These are phyloP conservation scores for Urochloa ruziziensis DNA, from an alignment of 176 grass and related monocot species.

Conservation along the genomic window DNA sequence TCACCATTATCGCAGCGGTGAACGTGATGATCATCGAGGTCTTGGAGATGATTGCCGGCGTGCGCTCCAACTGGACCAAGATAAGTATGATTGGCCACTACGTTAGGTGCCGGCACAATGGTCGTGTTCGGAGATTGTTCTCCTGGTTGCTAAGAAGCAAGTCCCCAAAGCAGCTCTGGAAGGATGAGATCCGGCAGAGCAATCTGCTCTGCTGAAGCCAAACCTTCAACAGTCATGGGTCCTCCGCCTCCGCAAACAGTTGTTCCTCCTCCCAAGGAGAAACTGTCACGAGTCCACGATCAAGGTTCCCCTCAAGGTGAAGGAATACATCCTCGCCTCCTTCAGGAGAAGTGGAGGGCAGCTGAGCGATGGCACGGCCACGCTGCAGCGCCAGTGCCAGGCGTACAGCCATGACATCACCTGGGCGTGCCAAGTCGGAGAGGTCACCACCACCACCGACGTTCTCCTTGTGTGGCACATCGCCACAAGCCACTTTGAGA, in stretches of 20 bases:
- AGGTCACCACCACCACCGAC: too few species aligned
- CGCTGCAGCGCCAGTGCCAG: too few species aligned
- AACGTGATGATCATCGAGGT: neutral
- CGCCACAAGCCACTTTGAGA: too few species aligned
- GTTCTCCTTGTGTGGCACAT: too few species aligned
- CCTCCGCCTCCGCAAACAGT: neutral
- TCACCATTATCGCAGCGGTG: neutral
- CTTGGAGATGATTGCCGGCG: neutral
- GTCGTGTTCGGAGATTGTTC: neutral
- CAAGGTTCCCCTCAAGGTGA: neutral
- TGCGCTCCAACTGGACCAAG: conserved; percentile 6
- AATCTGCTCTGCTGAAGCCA: too few species aligned
- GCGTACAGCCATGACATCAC: too few species aligned
- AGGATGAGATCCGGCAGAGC: neutral
- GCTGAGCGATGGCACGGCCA: too few species aligned
- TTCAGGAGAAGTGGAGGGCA: neutral
- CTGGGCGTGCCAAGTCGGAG: too few species aligned
- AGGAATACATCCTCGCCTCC: neutral
- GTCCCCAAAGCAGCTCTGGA: neutral
- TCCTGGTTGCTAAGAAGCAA: neutral
- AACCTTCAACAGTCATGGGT: too few species aligned
- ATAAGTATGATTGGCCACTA: neutral
- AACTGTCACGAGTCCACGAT: neutral
- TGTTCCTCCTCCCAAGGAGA: neutral
- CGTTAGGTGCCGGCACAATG: neutral